Evolutionary conservation across 2,329 filamentous ascomycete species (phyloP), one percentile per base, ranked within the genome.

Genomic region (Aschersonia sp.): DNA sequence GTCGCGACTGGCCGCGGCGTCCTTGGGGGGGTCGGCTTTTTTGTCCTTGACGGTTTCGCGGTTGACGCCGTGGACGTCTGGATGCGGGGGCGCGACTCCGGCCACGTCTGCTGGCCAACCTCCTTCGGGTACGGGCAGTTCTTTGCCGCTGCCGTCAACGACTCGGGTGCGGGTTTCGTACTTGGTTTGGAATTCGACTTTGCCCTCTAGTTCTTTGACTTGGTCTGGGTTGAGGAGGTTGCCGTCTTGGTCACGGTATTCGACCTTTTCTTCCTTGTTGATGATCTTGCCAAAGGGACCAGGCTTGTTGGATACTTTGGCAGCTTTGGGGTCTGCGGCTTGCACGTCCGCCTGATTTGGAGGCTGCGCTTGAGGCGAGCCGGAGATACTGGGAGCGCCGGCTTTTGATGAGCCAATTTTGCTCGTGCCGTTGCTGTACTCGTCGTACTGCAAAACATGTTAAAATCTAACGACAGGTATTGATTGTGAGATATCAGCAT

Each of bases 121-220:
- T 40, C 65, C 71, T 30, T 64, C 61, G 10, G 69, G 67, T 35
- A 64, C 56, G 9, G 63, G 62, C n/a, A 95, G 66, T 60, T 94
- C 85, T 54, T 89, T 88, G 51, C 89, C 92, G 43, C 80, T 64
- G 47, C 77, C 78, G 64, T 95, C 88, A 41, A 95, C 73, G 48
- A 97, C 67, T 50, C 87, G 82, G 6, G 89, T 96, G 54, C 85
- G 78, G n/a, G 91, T 96, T 72, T 97, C 91, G 62, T 96, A 96
- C 55, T 84, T 84, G 9, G 92, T 97, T 69, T 94, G 82, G 69
- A 98, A 96, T 58, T 88, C 87, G 51, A 97, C 89, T 66, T 95
- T 94, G 58, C 91, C 92, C 64, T 91, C 78, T 32, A 98, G 78
- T 28, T 77, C 78, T 58, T 84, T 79, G 50, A 98, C 89, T 62